Conservation (phyloP, 1,284 basidiomycete genomes). For the Fomitopsis palustris region DNA sequence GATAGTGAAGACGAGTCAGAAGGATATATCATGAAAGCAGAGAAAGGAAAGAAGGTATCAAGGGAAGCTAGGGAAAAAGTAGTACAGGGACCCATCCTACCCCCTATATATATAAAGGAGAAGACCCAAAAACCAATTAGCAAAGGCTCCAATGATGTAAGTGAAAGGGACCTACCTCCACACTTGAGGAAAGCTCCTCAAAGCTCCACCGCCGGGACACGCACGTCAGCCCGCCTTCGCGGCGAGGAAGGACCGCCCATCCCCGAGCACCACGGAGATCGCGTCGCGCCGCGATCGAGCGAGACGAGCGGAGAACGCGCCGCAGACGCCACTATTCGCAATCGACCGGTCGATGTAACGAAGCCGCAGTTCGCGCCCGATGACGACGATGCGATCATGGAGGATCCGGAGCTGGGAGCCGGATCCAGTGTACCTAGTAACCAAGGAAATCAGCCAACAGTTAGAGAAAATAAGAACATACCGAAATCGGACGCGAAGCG, state of each 20-base stretch:
- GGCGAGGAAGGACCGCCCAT: not conserved
- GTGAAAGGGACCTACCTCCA: not conserved
- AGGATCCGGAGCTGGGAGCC: not conserved
- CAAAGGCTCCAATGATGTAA: not conserved
- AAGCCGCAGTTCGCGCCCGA: not conserved
- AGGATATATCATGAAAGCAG: no score
- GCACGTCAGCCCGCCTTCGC: not conserved
- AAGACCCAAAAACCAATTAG: no score
- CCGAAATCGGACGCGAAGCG: no score
- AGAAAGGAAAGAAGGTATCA: no score
- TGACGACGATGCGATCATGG: not conserved
- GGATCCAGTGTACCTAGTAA: fast-evolving
- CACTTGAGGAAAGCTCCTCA: not conserved
- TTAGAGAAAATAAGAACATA: not conserved
- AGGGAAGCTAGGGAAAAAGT: no score
- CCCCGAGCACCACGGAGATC: not conserved
- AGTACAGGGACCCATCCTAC: no score
- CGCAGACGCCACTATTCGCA: no score
- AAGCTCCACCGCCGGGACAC: not conserved
- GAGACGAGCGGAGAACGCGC: no score
- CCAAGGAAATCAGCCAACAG: not conserved
- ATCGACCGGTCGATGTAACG: not conserved
- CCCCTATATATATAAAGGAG: no score
- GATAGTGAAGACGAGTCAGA: not conserved
- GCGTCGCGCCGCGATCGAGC: not conserved